phyloP scores from a whole-genome alignment of 1,139 yeast species.

The Suhomyces ambrosiae region DNA sequence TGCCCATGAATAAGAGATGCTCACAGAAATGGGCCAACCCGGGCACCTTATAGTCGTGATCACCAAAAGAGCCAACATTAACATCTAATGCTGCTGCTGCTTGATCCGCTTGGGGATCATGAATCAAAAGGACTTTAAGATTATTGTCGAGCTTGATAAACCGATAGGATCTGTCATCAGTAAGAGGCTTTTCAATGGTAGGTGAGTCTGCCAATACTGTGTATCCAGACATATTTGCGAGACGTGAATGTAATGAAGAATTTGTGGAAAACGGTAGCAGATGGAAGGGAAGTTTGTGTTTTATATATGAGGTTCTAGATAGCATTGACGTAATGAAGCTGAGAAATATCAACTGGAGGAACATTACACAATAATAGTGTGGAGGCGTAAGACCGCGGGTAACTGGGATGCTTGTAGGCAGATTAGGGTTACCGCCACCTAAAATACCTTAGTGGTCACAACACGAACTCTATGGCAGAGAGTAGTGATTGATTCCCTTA shows the following conservation, averaged over 20 bases:
- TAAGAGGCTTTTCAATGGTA: constrained; percentile 56
- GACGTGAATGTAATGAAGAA: neutral
- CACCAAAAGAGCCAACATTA: constrained; percentile 85
- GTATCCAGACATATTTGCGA: constrained; percentile 9
- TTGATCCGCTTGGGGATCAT: constrained; percentile 84
- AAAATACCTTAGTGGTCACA: too few species aligned
- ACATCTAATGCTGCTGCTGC: constrained; percentile 94
- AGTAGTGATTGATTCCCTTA: too few species aligned
- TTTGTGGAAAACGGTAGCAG: neutral
- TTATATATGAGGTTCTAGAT: constrained; percentile 1
- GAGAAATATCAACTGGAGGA: constrained; percentile 7
- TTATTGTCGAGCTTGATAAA: constrained; percentile 62
- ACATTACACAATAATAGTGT: constrained; percentile 7
- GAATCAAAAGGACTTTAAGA: constrained; percentile 73
- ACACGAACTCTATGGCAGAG: too few species aligned
- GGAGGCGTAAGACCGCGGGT: constrained; percentile 1
- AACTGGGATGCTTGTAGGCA: neutral
- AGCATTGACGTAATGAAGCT: constrained; percentile 5
- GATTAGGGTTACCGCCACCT: neutral
- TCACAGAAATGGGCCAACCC: constrained; percentile 98
- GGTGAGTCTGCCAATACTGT: constrained; percentile 17
- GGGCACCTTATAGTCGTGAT: constrained; percentile 64
- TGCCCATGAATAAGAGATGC: constrained; percentile 96
- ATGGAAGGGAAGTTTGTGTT: neutral
- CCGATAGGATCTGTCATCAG: constrained; percentile 78